Evolutionary conservation across 2,329 filamentous ascomycete species (phyloP).

Genomic region (Pseudohalonectria lignicola): DNA sequence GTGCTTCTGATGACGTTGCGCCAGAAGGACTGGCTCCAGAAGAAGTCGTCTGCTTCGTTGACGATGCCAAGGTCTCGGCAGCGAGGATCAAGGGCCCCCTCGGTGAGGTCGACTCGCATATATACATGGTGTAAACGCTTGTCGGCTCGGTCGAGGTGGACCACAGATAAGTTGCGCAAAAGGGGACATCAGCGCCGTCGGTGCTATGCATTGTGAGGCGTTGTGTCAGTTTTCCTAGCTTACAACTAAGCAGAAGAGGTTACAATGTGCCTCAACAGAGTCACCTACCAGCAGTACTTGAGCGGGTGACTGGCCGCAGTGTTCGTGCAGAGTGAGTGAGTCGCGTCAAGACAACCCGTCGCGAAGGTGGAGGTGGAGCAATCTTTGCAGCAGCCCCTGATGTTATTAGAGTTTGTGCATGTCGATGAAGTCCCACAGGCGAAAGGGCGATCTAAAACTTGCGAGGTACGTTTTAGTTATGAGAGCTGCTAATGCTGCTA

Average conservation of each 20-base stretch:
- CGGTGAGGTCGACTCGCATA: constrained; percentile 4
- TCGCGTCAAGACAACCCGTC: not conserved
- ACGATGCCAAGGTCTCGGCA: constrained; percentile 17
- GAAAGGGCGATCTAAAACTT: constrained; percentile 1
- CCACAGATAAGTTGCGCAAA: constrained; percentile 2
- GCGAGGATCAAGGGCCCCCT: constrained; percentile 45
- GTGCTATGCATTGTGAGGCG: too few species aligned
- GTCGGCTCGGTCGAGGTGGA: constrained; percentile 1
- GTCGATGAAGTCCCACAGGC: not conserved
- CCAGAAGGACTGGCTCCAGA: too few species aligned
- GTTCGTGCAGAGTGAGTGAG: not conserved
- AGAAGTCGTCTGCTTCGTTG: too few species aligned
- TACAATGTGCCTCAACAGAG: too few species aligned
- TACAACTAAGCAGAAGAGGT: too few species aligned
- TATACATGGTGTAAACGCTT: not conserved
- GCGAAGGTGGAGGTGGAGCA: constrained; percentile 1
- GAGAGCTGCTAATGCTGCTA: not conserved
- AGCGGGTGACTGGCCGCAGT: not conserved
- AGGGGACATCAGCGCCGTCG: constrained; percentile 1
- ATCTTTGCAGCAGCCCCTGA: constrained; percentile 2
- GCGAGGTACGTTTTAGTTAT: too few species aligned
- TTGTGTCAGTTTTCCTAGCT: too few species aligned
- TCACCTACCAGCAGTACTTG: constrained; percentile 1
- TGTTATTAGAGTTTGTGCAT: constrained; percentile 2
- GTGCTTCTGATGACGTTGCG: too few species aligned